These are phyloP conservation scores for Hymenoscyphus infarciens DNA, from an alignment of 2,329 filamentous ascomycete species.

Conservation along the genomic window DNA sequence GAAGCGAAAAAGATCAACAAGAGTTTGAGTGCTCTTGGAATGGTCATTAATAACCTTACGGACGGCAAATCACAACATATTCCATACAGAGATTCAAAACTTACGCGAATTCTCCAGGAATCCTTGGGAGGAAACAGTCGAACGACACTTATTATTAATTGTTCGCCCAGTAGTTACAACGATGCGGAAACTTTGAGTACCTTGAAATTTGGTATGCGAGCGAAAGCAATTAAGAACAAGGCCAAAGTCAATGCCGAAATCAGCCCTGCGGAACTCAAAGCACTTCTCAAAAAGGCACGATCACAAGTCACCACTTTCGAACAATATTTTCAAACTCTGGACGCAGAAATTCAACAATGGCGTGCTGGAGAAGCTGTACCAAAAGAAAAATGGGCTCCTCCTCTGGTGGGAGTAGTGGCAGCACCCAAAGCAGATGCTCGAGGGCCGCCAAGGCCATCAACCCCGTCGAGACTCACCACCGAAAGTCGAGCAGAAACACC, in stretches of 20 bases:
- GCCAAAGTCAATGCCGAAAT: slow-evolving; percentile 99
- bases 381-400: slow-evolving; percentile 77
- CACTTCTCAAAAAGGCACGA: slow-evolving; percentile 87
- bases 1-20: slow-evolving; percentile 99
- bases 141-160: slow-evolving; percentile 98
- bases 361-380: slow-evolving; percentile 83
- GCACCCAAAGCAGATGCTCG: slow-evolving; percentile 43
- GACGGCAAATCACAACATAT: slow-evolving; percentile 96
- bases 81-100: slow-evolving; percentile 95
- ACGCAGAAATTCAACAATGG: slow-evolving; percentile 84
- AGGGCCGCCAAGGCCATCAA: slow-evolving; percentile 51
- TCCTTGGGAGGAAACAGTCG: slow-evolving; percentile 95
- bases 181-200: slow-evolving; percentile 92
- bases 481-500: slow-evolving; percentile 63
- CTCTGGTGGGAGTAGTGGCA: slow-evolving; percentile 55
- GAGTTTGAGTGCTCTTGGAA: slow-evolving; percentile 93
- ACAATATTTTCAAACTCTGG: slow-evolving; percentile 76
- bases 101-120: slow-evolving; percentile 95
- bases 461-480: slow-evolving; percentile 51
- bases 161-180: slow-evolving; percentile 98
- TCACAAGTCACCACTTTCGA: slow-evolving; percentile 86
- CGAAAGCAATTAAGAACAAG: slow-evolving; percentile 99
- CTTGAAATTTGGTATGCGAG: slow-evolving; percentile 88
- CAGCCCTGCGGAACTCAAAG: slow-evolving; percentile 91
- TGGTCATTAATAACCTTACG: slow-evolving; percentile 97